phyloP scores from a whole-genome alignment of 1,284 basidiomycete genomes.

The Athelia sp. region DNA sequence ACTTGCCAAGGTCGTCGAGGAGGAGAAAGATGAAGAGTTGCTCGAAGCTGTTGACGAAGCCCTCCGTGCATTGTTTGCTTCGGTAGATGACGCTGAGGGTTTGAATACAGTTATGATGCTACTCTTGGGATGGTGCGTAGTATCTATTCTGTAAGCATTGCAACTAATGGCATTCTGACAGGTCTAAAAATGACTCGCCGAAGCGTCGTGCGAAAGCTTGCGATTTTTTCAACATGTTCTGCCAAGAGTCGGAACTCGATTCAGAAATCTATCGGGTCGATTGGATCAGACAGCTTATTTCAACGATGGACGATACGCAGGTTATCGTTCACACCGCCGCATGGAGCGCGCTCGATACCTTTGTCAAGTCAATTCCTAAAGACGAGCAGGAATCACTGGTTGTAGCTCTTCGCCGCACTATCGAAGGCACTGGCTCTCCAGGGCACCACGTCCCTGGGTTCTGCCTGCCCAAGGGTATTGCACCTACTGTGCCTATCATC shows the following conservation, averaged over 20 bases:
- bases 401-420: conserved; percentile 82
- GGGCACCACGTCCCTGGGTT: conserved; percentile 85
- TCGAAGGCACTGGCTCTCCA: conserved; percentile 82
- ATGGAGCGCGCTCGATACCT: conserved; percentile 80
- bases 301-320: conserved; percentile 79
- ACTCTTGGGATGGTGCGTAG: conserved; percentile 79
- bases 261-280: conserved; percentile 84
- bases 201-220: conserved; percentile 75
- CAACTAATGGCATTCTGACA: conserved; percentile 22
- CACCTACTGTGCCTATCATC: conserved; percentile 84
- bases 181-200: conserved; percentile 75
- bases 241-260: conserved; percentile 77
- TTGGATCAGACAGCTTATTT: conserved; percentile 92
- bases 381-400: conserved; percentile 89
- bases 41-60: conserved; percentile 73
- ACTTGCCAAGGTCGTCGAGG: conserved; percentile 68
- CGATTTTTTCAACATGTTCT: conserved; percentile 77
- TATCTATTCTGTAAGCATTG: neutral
- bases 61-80: conserved; percentile 65
- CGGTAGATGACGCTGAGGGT: conserved; percentile 81
- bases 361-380: conserved; percentile 90
- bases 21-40: conserved; percentile 67
- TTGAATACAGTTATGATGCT: conserved; percentile 85
- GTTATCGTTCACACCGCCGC: conserved; percentile 78
- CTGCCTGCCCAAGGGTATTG: conserved; percentile 86